A percentile compares a stretch with the other conserved stretches of the same genome.
Evolutionary conservation across 495 filamentous ascomycete genomes (phyloP).

Genomic region (Talaromyces proteolyticus): DNA sequence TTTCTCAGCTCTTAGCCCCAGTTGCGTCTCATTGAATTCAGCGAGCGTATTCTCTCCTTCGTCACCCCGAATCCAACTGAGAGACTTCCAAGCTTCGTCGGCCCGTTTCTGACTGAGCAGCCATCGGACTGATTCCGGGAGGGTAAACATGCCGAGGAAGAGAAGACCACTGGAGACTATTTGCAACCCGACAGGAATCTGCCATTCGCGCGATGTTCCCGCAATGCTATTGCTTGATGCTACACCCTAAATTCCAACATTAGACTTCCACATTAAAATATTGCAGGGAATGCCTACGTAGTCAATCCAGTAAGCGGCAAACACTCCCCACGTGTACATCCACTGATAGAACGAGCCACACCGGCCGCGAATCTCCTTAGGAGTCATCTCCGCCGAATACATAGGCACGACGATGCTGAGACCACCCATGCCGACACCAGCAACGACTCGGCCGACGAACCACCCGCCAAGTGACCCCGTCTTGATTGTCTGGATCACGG

Average conservation of each 20-base stretch:
- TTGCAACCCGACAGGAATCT: neutral
- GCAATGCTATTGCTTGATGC: neutral
- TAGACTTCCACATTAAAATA: too few relatives aligned
- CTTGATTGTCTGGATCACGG: slow-evolving; percentile 33
- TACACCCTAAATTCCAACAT: too few relatives aligned
- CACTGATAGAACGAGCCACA: slow-evolving; percentile 40
- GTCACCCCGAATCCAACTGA: neutral
- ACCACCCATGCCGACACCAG: slow-evolving; percentile 49
- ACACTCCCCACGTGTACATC: slow-evolving; percentile 42
- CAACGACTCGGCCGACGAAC: slow-evolving; percentile 42
- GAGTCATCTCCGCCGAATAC: slow-evolving; percentile 48
- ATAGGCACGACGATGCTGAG: slow-evolving; percentile 50
- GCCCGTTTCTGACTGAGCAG: neutral
- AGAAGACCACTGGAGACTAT: neutral
- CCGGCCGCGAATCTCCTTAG: slow-evolving; percentile 46
- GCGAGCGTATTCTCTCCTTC: neutral
- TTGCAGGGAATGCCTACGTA: slow-evolving; percentile 30
- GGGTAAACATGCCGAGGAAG: neutral
- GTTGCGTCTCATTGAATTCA: neutral
- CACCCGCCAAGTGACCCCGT: slow-evolving; percentile 38
- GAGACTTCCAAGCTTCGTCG: neutral
- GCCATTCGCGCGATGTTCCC: neutral
- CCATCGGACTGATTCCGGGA: neutral
- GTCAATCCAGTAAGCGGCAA: slow-evolving; percentile 46
- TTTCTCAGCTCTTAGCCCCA: neutral